phyloP scores from a whole-genome alignment of 805 yeast genomes.

The Kazachstania africana region DNA sequence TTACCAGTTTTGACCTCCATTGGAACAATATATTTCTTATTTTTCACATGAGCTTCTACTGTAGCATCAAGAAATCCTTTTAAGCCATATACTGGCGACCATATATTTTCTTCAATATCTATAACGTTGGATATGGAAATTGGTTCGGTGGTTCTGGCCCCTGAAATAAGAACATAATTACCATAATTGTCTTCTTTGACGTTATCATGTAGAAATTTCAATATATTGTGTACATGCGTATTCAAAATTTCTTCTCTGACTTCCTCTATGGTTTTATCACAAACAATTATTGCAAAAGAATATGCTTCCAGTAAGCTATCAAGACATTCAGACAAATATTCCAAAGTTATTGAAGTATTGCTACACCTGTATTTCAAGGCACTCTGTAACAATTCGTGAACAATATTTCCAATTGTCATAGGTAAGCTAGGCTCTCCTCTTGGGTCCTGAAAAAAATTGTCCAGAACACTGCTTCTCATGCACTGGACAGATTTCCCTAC shows the following conservation, averaged over 20 bases:
- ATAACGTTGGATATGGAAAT: constrained; percentile 52
- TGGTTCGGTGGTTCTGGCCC: constrained; percentile 26
- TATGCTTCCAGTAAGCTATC: constrained; percentile 34
- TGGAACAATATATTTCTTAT: constrained; percentile 47
- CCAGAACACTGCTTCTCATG: constrained; percentile 55
- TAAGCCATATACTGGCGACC: constrained; percentile 86
- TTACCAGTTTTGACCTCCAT: constrained; percentile 86
- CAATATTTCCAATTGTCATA: constrained; percentile 67
- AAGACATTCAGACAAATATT: constrained; percentile 21
- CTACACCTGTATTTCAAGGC: constrained; percentile 28
- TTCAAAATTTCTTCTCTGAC: constrained; percentile 32
- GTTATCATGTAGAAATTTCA: constrained; percentile 41
- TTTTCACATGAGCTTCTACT: constrained; percentile 43
- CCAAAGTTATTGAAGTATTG: constrained; percentile 19
- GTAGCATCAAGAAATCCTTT: constrained; percentile 88
- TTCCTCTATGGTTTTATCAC: constrained; percentile 37
- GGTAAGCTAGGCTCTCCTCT: constrained; percentile 50
- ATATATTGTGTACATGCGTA: constrained; percentile 40
- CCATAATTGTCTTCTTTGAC: constrained; percentile 25
- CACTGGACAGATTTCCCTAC: constrained; percentile 70
- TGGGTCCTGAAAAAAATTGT: constrained; percentile 43
- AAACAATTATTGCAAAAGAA: constrained; percentile 41
- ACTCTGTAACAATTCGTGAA: constrained; percentile 60
- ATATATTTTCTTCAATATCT: constrained; percentile 81
- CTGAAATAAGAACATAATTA: constrained; percentile 15